Percentiles rank a stretch among this genome's conserved stretches.
Conservation (phyloP, 2,329 filamentous ascomycete species). For the Neodidymelliopsis sp. region DNA sequence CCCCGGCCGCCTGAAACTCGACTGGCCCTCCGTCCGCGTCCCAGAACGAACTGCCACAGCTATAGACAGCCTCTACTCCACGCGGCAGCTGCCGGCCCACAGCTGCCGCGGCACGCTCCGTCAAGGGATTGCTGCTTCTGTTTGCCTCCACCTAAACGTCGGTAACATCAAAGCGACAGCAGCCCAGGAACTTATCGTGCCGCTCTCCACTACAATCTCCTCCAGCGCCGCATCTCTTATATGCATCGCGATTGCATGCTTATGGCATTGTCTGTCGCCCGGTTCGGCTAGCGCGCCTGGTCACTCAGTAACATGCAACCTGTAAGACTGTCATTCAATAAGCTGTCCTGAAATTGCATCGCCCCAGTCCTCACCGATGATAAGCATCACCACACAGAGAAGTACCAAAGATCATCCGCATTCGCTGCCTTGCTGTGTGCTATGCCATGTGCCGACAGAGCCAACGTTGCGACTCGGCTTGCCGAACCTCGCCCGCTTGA, state of each 20-base stretch:
- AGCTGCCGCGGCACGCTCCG: constrained; percentile 7
- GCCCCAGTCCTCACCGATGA: constrained; percentile 13
- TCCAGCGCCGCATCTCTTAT: constrained; percentile 1
- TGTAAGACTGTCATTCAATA: constrained; percentile 3
- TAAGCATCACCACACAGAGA: too few species aligned
- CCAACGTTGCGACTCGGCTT: constrained; percentile 12
- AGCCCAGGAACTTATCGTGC: not conserved
- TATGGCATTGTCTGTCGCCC: not conserved
- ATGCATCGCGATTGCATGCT: constrained; percentile 7
- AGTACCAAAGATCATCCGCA: not conserved
- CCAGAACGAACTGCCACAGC: constrained; percentile 2
- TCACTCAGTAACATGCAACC: constrained; percentile 1
- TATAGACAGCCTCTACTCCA: constrained; percentile 5
- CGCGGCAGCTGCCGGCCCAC: constrained; percentile 10
- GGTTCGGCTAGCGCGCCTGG: constrained; percentile 6
- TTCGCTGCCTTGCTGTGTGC: constrained; percentile 5
- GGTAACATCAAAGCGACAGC: constrained; percentile 4
- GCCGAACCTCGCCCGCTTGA: constrained; percentile 5
- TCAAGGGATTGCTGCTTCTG: not conserved
- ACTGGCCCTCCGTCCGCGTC: constrained; percentile 5
- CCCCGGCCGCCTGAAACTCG: constrained; percentile 9
- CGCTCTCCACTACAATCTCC: not conserved
- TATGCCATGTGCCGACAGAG: constrained; percentile 7
- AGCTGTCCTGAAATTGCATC: constrained; percentile 5
- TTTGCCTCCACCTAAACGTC: not conserved